Evolutionary conservation across 192 early-diverging fungal genomes (phyloP).

Genomic region (Blastocladiella britannica): DNA sequence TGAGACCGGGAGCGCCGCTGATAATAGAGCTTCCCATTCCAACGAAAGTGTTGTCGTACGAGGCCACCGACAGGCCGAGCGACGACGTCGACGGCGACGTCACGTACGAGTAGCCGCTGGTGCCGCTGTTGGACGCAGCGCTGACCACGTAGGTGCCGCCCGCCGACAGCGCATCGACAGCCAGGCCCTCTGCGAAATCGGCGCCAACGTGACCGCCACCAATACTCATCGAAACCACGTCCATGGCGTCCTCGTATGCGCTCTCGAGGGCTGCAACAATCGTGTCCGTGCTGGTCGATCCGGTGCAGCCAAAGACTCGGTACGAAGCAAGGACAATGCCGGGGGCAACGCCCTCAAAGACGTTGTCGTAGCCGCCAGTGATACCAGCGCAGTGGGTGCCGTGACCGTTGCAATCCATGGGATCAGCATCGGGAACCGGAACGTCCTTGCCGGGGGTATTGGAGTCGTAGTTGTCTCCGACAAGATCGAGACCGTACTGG

Average conservation of each 20-base stretch:
- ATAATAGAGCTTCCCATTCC: neutral
- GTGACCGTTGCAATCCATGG: conserved; percentile 38
- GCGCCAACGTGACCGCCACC: too few species aligned
- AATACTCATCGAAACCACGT: conserved; percentile 69
- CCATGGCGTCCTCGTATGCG: conserved; percentile 45
- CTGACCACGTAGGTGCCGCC: too few species aligned
- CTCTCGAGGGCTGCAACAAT: conserved; percentile 53
- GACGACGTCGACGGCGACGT: conserved; percentile 32
- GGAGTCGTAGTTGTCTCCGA: conserved; percentile 31
- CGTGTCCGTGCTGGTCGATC: conserved; percentile 32
- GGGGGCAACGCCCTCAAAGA: conserved; percentile 67
- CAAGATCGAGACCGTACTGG: conserved; percentile 38
- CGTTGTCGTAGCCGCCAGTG: conserved; percentile 32
- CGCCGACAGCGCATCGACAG: too few species aligned
- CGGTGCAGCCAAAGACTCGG: conserved; percentile 62
- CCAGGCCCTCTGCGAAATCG: too few species aligned
- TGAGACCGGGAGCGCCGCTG: neutral
- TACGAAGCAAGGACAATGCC: conserved; percentile 54
- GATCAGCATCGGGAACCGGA: conserved; percentile 26
- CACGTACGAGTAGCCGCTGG: too few species aligned
- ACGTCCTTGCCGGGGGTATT: conserved; percentile 14
- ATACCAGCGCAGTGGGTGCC: conserved; percentile 47
- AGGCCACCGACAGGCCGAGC: conserved; percentile 33
- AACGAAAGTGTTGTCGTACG: conserved; percentile 21
- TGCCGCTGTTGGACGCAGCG: too few species aligned